These are phyloP conservation scores for Reticulascus tulasneorum DNA, from an alignment of 2,329 filamentous ascomycete genomes.

Conservation along the genomic window DNA sequence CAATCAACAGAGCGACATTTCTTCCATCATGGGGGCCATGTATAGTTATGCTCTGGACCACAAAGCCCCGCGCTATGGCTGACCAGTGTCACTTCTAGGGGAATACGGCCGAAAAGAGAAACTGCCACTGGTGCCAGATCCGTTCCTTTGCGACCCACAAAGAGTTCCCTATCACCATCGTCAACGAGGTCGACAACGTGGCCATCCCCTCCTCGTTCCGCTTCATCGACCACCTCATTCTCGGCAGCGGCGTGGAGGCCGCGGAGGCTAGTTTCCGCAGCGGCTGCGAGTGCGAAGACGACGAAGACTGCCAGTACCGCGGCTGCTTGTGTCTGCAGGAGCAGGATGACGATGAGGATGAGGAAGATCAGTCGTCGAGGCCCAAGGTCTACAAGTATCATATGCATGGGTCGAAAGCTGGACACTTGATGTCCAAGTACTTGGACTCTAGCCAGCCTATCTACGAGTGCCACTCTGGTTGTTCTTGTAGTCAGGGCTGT, in stretches of 20 bases:
- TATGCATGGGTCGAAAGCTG: conserved; percentile 46
- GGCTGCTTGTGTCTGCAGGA: conserved; percentile 68
- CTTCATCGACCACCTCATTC: conserved; percentile 62
- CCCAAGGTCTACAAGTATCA: conserved; percentile 60
- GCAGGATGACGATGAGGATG: conserved; percentile 48
- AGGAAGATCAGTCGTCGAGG: conserved; percentile 15
- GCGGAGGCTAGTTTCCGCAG: conserved; percentile 59
- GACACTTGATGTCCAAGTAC: conserved; percentile 47
- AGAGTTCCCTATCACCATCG: conserved; percentile 53
- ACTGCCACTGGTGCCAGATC: conserved; percentile 62
- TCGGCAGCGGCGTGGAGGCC: conserved; percentile 55
- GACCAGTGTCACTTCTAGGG: too few relatives aligned
- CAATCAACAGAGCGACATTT: conserved; percentile 43
- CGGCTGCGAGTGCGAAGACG: conserved; percentile 63
- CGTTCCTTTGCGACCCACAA: conserved; percentile 47
- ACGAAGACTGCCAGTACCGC: conserved; percentile 63
- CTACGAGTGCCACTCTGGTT: conserved; percentile 76
- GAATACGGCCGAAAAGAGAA: conserved; percentile 34
- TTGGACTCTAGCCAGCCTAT: conserved; percentile 58
- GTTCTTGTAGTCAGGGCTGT: conserved; percentile 60
- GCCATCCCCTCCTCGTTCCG: conserved; percentile 60
- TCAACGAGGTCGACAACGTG: conserved; percentile 57
- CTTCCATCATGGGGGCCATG: conserved; percentile 44
- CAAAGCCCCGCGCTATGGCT: conserved; percentile 19
- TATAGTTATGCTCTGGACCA: too few relatives aligned